Evolutionary conservation across 805 yeast species (phyloP).

Genomic region (Saturnispora halmiae): DNA sequence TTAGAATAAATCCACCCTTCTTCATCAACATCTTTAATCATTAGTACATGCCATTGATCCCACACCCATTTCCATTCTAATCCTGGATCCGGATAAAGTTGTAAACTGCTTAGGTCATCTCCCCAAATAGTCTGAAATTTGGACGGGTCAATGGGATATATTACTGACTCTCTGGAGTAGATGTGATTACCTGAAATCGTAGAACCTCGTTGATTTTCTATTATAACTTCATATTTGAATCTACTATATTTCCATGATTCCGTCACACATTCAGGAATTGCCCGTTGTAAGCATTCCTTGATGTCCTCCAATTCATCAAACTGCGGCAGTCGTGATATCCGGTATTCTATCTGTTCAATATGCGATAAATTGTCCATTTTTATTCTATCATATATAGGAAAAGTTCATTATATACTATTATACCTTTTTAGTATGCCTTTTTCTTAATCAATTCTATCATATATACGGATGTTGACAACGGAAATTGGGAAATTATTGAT

Average conservation of each 20-base stretch:
- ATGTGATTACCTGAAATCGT: constrained; percentile 44
- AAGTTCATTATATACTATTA: background rate
- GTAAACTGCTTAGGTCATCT: constrained; percentile 23
- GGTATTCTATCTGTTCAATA: constrained; percentile 1
- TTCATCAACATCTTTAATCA: constrained; percentile 49
- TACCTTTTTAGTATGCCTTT: too few species aligned
- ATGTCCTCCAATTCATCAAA: background rate
- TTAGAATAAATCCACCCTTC: constrained; percentile 47
- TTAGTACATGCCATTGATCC: constrained; percentile 45
- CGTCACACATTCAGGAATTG: background rate
- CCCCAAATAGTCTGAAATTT: constrained; percentile 39
- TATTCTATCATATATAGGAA: too few species aligned
- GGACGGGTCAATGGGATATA: constrained; percentile 45
- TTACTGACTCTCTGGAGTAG: constrained; percentile 36
- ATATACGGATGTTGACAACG: constrained; percentile 1
- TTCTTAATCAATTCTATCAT: too few species aligned
- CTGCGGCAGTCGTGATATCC: constrained; percentile 7
- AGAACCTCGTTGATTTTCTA: constrained; percentile 49
- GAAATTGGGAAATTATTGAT: constrained; percentile 21
- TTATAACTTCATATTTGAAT: constrained; percentile 32
- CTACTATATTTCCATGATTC: background rate
- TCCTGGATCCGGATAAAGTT: constrained; percentile 39
- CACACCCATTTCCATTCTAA: constrained; percentile 46
- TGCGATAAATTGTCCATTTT: background rate
- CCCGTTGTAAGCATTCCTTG: background rate